Evolutionary conservation across 2,329 filamentous ascomycete species (phyloP).

Genomic region (Ascochyta koolunga): DNA sequence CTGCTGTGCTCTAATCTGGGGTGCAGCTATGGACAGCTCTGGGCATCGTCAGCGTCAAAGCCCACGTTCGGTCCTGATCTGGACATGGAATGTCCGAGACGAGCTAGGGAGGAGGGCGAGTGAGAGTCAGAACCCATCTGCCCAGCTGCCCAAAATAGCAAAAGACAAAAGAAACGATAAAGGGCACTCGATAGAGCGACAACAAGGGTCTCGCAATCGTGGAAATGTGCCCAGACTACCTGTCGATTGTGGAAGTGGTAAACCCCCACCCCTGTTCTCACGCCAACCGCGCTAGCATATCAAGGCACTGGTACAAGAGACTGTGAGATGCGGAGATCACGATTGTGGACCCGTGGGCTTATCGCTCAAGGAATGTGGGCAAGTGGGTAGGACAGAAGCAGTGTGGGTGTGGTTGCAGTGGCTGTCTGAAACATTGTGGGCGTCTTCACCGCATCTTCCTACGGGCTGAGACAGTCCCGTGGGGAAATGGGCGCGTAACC

Average conservation of each 20-base stretch:
- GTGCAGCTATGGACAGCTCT: slow-evolving; percentile 23
- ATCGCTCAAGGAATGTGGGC: slow-evolving; percentile 25
- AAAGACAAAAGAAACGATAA: slow-evolving; percentile 11
- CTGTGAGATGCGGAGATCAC: slow-evolving; percentile 20
- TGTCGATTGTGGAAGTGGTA: slow-evolving; percentile 21
- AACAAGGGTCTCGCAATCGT: slow-evolving; percentile 8
- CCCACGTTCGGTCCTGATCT: not conserved
- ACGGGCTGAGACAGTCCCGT: slow-evolving; percentile 21
- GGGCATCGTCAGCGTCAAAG: slow-evolving; percentile 6
- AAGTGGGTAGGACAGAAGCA: slow-evolving; percentile 20
- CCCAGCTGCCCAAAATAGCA: slow-evolving; percentile 3
- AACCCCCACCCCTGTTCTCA: slow-evolving; percentile 1
- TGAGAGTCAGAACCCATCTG: not conserved
- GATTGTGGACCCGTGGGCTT: slow-evolving; percentile 22
- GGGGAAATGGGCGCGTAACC: slow-evolving; percentile 17
- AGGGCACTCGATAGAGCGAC: slow-evolving; percentile 8
- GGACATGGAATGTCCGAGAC: slow-evolving; percentile 7
- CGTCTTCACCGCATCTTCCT: slow-evolving; percentile 17
- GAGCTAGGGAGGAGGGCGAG: slow-evolving; percentile 2
- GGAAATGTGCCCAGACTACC: slow-evolving; percentile 12
- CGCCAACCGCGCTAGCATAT: slow-evolving; percentile 14
- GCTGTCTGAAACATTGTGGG: slow-evolving; percentile 16
- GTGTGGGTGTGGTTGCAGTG: slow-evolving; percentile 18
- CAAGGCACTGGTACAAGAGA: slow-evolving; percentile 3
- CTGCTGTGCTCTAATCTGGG: slow-evolving; percentile 32